phyloP scores from a whole-genome alignment of 1,284 basidiomycete species.

The Gomphus bonarii region DNA sequence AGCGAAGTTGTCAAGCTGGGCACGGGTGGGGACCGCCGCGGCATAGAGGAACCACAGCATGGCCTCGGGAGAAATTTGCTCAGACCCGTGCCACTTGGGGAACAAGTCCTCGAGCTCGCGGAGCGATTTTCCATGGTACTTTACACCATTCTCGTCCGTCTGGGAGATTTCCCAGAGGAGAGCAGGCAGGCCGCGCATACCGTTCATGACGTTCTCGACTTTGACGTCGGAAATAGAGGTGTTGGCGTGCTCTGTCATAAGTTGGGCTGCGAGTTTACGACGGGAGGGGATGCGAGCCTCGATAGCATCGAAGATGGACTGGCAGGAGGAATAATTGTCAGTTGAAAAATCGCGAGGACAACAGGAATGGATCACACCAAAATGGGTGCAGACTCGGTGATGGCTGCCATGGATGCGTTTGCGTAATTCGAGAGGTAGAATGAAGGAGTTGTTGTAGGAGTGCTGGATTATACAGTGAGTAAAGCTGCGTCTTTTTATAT shows the following conservation, averaged over 20 bases:
- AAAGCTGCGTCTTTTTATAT: too few species aligned
- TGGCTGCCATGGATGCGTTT: too few species aligned
- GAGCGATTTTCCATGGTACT: neutral
- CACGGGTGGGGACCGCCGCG: neutral
- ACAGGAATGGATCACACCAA: too few species aligned
- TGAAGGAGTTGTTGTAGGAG: too few species aligned
- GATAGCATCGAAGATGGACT: neutral
- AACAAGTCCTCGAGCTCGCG: neutral
- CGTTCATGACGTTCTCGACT: neutral
- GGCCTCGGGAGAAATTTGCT: neutral
- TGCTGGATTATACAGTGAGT: too few species aligned
- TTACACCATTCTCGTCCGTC: neutral
- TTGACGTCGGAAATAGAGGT: neutral
- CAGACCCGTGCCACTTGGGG: neutral
- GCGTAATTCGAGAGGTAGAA: too few species aligned
- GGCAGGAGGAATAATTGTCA: too few species aligned
- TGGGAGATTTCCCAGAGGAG: neutral
- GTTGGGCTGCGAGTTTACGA: neutral
- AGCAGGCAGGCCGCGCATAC: neutral
- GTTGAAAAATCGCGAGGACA: too few species aligned
- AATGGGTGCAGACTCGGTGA: too few species aligned
- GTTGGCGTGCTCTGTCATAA: neutral
- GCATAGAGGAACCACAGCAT: neutral
- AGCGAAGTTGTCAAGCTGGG: neutral
- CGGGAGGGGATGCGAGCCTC: neutral